These are phyloP conservation scores for Candida ascalaphidarum DNA, from an alignment of 805 yeast genomes.

Conservation along the genomic window DNA sequence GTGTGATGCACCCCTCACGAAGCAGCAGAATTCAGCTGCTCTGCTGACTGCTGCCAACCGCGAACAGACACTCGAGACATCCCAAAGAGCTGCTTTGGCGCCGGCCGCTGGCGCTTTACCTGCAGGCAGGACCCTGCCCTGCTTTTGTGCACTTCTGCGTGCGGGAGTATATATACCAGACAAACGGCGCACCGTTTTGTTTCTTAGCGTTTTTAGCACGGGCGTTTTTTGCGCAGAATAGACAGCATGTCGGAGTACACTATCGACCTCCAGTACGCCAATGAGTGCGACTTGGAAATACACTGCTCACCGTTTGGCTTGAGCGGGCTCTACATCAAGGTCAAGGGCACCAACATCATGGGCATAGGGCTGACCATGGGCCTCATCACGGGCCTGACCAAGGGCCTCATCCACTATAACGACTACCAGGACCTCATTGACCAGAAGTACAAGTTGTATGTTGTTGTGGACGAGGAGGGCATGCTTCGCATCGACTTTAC, in stretches of 20 bases:
- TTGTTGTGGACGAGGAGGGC: conserved; percentile 38
- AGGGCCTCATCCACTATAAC: conserved; percentile 42
- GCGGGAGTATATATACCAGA: background rate
- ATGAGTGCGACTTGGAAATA: conserved; percentile 43
- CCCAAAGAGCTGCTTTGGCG: too few relatives aligned
- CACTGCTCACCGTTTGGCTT: conserved; percentile 53
- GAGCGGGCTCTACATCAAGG: conserved; percentile 41
- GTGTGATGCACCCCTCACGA: too few relatives aligned
- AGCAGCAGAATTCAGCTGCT: too few relatives aligned
- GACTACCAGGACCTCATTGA: conserved; percentile 36
- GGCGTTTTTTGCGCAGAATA: background rate
- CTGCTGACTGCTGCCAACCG: too few relatives aligned
- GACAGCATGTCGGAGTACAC: conserved; percentile 1
- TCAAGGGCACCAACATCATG: conserved; percentile 39
- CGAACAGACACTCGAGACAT: too few relatives aligned
- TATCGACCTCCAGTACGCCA: conserved; percentile 33
- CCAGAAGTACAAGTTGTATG: conserved; percentile 41
- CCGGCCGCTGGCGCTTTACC: too few relatives aligned
- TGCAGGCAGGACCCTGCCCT: too few relatives aligned
- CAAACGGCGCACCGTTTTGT: background rate
- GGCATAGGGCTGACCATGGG: conserved; percentile 54
- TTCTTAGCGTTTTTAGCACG: too few relatives aligned
- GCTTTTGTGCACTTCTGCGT: too few relatives aligned
- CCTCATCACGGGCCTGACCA: conserved; percentile 42
- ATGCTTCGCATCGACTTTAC: conserved; percentile 43